Percentiles rank a stretch among this genome's conserved stretches.
Evolutionary conservation across 805 yeast species (phyloP).

Genomic region (Groenewaldozyma tartarivorans): DNA sequence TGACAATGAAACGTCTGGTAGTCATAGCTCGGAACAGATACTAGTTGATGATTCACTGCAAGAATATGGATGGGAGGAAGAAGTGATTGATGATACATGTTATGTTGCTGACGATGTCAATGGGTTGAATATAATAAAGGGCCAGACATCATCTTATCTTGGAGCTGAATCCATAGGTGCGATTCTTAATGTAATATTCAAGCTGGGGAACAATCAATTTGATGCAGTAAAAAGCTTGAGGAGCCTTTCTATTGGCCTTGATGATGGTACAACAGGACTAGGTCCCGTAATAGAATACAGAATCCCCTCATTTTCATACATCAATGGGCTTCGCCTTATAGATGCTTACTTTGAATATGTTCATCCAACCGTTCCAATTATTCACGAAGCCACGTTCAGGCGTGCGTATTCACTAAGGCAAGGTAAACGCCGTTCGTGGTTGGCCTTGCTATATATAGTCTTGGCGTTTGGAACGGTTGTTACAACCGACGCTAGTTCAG

Average conservation of each 20-base stretch:
- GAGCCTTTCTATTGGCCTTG: not conserved
- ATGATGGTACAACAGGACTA: not conserved
- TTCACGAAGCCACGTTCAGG: not conserved
- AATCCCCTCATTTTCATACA: not conserved
- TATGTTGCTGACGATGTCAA: conserved; percentile 2
- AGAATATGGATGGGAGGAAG: conserved; percentile 5
- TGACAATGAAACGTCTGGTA: not conserved
- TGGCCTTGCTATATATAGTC: conserved; percentile 1
- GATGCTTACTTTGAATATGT: conserved; percentile 4
- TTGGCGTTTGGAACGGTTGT: conserved; percentile 2
- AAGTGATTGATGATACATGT: not conserved
- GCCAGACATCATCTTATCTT: not conserved
- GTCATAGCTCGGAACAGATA: not conserved
- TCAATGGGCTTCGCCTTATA: not conserved
- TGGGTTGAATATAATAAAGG: not conserved
- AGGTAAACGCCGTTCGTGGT: not conserved
- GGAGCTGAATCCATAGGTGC: conserved; percentile 1
- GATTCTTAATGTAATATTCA: not conserved
- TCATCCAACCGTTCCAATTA: not conserved
- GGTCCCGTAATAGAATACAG: not conserved
- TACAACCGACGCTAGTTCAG: not conserved
- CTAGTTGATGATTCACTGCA: not conserved
- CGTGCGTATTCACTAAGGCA: not conserved
- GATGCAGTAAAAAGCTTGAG: not conserved
- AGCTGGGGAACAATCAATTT: not conserved